Conservation (phyloP, 169 alveolate species). For the Cystoisospora suis region DNA sequence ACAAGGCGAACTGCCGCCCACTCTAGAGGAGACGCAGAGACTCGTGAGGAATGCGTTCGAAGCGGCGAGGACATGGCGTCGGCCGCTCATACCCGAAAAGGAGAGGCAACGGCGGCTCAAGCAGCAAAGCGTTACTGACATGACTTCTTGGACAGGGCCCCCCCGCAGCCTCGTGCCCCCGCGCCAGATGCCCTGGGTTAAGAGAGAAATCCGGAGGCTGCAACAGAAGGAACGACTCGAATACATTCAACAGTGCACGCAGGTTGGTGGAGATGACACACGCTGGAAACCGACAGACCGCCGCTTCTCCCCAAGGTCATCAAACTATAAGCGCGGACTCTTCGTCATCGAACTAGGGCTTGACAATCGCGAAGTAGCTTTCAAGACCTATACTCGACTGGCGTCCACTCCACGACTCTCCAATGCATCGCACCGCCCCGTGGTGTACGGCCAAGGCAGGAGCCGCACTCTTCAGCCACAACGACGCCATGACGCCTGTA, state of each 20-base stretch:
- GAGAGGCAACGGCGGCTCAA: neutral
- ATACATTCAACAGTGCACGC: neutral
- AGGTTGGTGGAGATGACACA: neutral
- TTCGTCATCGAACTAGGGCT: no score
- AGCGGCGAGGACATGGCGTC: neutral
- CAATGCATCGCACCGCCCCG: no score
- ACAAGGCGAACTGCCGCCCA: neutral
- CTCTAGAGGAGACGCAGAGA: neutral
- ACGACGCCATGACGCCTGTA: no score
- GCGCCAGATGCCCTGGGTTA: neutral
- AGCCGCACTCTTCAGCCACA: no score
- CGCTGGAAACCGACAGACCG: no score
- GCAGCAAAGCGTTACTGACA: neutral
- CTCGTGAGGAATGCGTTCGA: constrained; percentile 25
- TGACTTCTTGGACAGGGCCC: constrained; percentile 6
- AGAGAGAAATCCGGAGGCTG: neutral
- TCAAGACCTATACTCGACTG: no score
- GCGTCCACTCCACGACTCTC: no score
- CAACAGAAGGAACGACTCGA: neutral
- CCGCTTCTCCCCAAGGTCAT: no score
- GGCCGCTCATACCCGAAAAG: constrained; percentile 3
- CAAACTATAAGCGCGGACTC: no score
- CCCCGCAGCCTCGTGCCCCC: neutral
- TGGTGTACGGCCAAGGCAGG: no score
- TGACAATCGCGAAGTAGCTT: no score